A percentile compares a stretch with the other conserved stretches of the same genome.
These are phyloP conservation scores for Amoeboaphelidium protococcarum DNA, from an alignment of 371 early-diverging fungal genomes.

Conservation along the genomic window DNA sequence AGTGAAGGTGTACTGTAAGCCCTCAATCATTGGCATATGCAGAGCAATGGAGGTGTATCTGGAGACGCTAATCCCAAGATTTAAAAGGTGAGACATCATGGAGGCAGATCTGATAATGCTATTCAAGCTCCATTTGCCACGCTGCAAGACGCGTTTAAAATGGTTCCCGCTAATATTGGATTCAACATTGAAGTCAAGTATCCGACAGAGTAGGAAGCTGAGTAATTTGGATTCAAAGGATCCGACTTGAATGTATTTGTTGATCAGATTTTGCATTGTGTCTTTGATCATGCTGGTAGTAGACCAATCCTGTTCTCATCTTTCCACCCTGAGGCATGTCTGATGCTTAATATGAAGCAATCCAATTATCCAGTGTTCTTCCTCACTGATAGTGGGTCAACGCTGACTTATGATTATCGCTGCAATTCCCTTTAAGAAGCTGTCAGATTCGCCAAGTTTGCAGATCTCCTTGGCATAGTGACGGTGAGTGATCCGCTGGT, in stretches of 20 bases:
- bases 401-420: slow-evolving; percentile 43
- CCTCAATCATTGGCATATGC: slow-evolving; percentile 4
- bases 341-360: slow-evolving; percentile 36
- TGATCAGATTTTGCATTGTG: slow-evolving; percentile 49
- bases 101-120: slow-evolving; percentile 9
- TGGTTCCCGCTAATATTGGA: slow-evolving; percentile 44
- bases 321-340: slow-evolving; percentile 73
- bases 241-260: slow-evolving; percentile 62
- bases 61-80: no score
- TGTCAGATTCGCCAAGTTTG: slow-evolving; percentile 45
- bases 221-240: slow-evolving; percentile 25
- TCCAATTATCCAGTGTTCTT: slow-evolving; percentile 48
- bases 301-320: slow-evolving; percentile 73
- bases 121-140: slow-evolving; percentile 63
- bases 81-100: slow-evolving; percentile 21
- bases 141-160: slow-evolving; percentile 38
- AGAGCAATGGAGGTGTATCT: slow-evolving; percentile 38
- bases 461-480: slow-evolving; percentile 55
- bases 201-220: slow-evolving; percentile 66
- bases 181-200: slow-evolving; percentile 95
- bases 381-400: slow-evolving; percentile 59
- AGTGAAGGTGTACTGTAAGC: slow-evolving; percentile 1
- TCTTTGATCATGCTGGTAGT: slow-evolving; percentile 32
- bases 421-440: slow-evolving; percentile 61
- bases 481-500: slow-evolving; percentile 43